Evolutionary conservation across 768 basidiomycete genomes (phyloP).

Genomic region (Harrya chromipes): DNA sequence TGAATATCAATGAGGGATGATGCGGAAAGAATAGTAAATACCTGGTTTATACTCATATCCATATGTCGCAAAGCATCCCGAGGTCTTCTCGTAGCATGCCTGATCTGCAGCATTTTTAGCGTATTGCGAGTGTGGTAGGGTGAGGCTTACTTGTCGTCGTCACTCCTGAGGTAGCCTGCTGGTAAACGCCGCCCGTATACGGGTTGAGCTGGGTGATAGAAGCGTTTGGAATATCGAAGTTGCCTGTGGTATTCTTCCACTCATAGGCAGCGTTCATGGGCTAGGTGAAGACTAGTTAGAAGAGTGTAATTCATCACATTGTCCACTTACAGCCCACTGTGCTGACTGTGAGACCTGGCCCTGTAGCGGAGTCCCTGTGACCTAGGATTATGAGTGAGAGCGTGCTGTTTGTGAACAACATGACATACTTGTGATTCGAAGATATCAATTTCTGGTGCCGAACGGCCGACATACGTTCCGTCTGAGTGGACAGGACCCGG

Average conservation of each 20-base stretch:
- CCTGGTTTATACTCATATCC: constrained; percentile 83
- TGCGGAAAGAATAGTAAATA: constrained; percentile 18
- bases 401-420: background rate
- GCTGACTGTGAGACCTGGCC: constrained; percentile 81
- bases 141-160: constrained; percentile 50
- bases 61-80: constrained; percentile 62
- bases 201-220: constrained; percentile 53
- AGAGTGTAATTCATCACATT: background rate
- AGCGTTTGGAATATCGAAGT: constrained; percentile 53
- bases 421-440: constrained; percentile 72
- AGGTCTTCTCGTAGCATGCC: constrained; percentile 55
- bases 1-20: background rate
- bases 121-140: background rate
- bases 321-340: constrained; percentile 67
- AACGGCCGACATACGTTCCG: constrained; percentile 75
- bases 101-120: constrained; percentile 45
- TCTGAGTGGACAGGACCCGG: constrained; percentile 80
- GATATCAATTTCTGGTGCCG: constrained; percentile 89
- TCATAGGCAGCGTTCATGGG: constrained; percentile 74
- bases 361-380: constrained; percentile 32
- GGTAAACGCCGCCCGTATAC: constrained; percentile 74
- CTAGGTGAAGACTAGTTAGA: constrained; percentile 33
- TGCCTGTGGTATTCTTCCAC: constrained; percentile 65
- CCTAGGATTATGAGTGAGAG: constrained; percentile 27
- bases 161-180: constrained; percentile 79